phyloP scores from a whole-genome alignment of 805 yeast species.

The Candida sphagnicola region DNA sequence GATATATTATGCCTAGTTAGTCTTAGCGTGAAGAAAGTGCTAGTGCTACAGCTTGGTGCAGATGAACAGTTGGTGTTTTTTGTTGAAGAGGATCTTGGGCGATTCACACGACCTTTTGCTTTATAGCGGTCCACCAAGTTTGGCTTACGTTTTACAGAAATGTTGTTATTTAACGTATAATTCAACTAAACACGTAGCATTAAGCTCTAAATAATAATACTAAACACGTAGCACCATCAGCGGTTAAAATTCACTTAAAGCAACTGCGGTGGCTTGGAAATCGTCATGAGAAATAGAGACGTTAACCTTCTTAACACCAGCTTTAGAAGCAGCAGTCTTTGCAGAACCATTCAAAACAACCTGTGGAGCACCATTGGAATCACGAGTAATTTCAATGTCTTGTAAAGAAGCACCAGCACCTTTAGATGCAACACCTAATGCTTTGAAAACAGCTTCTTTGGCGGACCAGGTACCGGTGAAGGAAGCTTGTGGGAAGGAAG shows the following conservation, averaged over 20 bases:
- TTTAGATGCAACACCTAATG: conserved; percentile 79
- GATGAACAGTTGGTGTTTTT: too few species aligned
- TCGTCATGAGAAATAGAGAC: conserved; percentile 97
- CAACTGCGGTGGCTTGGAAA: conserved; percentile 96
- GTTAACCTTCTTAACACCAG: conserved; percentile 67
- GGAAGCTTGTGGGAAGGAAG: conserved; percentile 82
- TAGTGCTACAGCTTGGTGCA: too few species aligned
- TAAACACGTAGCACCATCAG: neutral
- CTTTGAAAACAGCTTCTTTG: conserved; percentile 97
- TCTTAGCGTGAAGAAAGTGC: too few species aligned
- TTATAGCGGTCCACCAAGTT: too few species aligned
- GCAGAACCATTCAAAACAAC: conserved; percentile 80
- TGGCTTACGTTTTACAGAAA: too few species aligned
- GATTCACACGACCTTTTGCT: too few species aligned
- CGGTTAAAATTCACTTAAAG: conserved; percentile 56
- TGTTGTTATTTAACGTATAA: too few species aligned
- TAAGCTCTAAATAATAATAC: too few species aligned
- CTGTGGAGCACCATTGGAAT: conserved; percentile 72
- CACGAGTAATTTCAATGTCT: conserved; percentile 84
- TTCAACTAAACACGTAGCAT: too few species aligned
- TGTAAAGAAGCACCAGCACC: conserved; percentile 95
- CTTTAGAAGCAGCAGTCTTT: conserved; percentile 60
- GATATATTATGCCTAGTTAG: too few species aligned
- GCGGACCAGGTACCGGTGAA: conserved; percentile 99
- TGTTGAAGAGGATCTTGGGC: too few species aligned